These are phyloP conservation scores for Coleophoma crateriformis DNA, from an alignment of 2,329 filamentous ascomycete genomes.

Conservation along the genomic window DNA sequence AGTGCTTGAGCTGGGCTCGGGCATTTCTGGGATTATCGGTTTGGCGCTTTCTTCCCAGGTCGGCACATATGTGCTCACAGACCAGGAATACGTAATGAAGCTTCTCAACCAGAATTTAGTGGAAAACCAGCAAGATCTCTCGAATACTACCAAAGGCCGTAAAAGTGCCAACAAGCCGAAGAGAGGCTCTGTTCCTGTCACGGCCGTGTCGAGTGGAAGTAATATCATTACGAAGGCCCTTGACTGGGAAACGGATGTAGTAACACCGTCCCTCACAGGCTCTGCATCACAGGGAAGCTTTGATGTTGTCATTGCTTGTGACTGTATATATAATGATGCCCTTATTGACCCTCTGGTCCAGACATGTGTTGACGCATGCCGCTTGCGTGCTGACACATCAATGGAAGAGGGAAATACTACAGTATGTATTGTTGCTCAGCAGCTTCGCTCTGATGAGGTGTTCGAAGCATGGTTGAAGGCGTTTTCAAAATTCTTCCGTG, in stretches of 20 bases:
- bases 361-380: conserved; percentile 71
- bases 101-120: conserved; percentile 72
- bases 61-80: conserved; percentile 67
- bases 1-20: conserved; percentile 82
- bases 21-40: conserved; percentile 76
- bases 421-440: conserved; percentile 80
- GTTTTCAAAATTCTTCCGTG: conserved; percentile 61
- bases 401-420: conserved; percentile 39
- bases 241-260: conserved; percentile 75
- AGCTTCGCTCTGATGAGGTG: conserved; percentile 78
- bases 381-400: conserved; percentile 37
- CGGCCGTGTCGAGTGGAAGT: neutral
- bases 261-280: conserved; percentile 33
- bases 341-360: conserved; percentile 78
- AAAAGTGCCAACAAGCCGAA: conserved; percentile 18
- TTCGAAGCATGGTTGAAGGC: conserved; percentile 75
- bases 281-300: conserved; percentile 40
- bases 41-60: conserved; percentile 60
- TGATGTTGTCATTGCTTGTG: conserved; percentile 76
- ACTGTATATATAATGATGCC: conserved; percentile 93
- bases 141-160: conserved; percentile 10
- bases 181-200: conserved; percentile 1
- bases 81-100: conserved; percentile 79
- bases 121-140: conserved; percentile 41
- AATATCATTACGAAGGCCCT: conserved; percentile 55